Percentiles rank a stretch among this genome's conserved stretches.
phyloP scores from a whole-genome alignment of 2,329 filamentous ascomycete genomes.

The Aspergillus tubingensis region DNA sequence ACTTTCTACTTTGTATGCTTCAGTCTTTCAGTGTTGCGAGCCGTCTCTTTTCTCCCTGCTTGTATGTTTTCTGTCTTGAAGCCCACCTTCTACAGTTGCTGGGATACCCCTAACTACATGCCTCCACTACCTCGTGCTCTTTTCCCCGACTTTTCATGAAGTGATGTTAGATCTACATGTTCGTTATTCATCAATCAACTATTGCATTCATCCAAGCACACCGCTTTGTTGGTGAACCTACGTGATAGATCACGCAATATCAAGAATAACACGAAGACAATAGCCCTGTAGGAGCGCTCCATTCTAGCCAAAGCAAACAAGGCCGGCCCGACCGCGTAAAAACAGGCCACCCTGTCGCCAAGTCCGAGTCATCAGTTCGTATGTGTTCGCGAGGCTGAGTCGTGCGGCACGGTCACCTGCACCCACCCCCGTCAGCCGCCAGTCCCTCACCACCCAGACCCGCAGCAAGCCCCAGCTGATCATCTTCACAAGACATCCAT shows the following conservation, averaged over 20 bases:
- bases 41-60: slow-evolving; percentile 15
- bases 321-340: not conserved
- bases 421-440: slow-evolving; percentile 2
- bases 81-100: slow-evolving; percentile 12
- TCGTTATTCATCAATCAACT: not conserved
- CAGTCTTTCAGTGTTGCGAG: slow-evolving; percentile 10
- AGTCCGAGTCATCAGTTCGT: not conserved
- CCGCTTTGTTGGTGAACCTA: not conserved
- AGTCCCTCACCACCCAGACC: not conserved
- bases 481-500: not conserved
- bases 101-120: slow-evolving; percentile 35
- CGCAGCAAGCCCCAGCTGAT: not conserved
- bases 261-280: no score
- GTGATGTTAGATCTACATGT: slow-evolving; percentile 8
- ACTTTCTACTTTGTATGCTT: slow-evolving; percentile 17
- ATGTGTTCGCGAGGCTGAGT: not conserved
- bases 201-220: not conserved
- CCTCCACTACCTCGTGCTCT: slow-evolving; percentile 12
- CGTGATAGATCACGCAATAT: not conserved
- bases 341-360: not conserved
- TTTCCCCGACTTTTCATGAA: slow-evolving; percentile 11
- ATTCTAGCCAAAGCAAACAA: no score
- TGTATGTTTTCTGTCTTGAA: slow-evolving; percentile 18
- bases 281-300: no score
- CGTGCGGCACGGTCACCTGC: not conserved